Evolutionary conservation across 176 grass and related monocot species (phyloP), one percentile per base, ranked within the genome.

Genomic region (Triticum urartu): DNA sequence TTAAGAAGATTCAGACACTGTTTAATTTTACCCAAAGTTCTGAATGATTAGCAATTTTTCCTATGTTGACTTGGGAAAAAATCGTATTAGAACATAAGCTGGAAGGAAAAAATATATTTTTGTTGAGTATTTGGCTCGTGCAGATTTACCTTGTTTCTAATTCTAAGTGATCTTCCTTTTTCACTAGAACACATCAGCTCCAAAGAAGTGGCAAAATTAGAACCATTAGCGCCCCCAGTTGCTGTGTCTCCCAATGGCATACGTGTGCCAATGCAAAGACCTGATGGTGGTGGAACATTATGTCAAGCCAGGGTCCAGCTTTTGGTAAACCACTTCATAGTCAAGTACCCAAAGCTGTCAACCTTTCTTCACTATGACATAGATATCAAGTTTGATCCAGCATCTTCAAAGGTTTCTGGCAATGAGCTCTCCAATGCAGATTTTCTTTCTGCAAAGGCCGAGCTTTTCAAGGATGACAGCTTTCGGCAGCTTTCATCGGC

Each of bases 291-390:
- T 64, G 86, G 91, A 8, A 45, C 88, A 58, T 74, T 30, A 43
- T 79, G 0, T 72, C n/a, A 63, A n/a, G 25, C 17, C 50, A 79
- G 35, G 15, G 72, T 90, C 59, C 79, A 79, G 13, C 79, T 93
- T 39, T 32, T 88, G 42, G 92, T 90, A 63, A 93, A 93, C 40
- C 86, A 93, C 28, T 93, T 93, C 3, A 42, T 71, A 58, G 79
- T 93, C 74, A 90, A 73, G 14, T 93, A 86, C 68, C 30, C 26
- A 2, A 3, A 93, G 59, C 61, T 50, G 25, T 45, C 86, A 68
- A 85, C 64, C 3, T 65, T 93, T 70, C 85, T 80, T 72, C 91
- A 93, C 86, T 93, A 93, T 5, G 80, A 89, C 67, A 90, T 93
- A 79, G 68, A 88, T 59, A 88, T 93, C 83, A 90, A 88, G 32